Base-by-base conservation (phyloP, 202 grass and related monocot species). In the Eragrostis tef region DNA sequence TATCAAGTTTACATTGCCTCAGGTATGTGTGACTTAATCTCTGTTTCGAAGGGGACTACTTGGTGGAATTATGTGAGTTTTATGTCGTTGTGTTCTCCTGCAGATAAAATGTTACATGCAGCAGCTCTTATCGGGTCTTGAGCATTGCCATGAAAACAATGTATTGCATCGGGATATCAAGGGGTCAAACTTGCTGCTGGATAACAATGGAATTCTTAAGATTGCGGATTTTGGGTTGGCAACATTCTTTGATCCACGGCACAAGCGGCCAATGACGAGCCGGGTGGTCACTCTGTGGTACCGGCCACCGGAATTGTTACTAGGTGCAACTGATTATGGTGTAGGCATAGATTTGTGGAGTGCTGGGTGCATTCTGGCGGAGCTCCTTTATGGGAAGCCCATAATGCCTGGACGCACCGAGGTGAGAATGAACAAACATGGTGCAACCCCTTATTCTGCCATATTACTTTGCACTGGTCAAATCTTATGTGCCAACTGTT, bases 21-120 rank as follows among this genome's bases (percentile, higher is more conserved):
- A 97, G 94, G 94, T 97, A 16, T 70, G 54, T 71, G 42, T 72
- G 15, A 43, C 34, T 77, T 42, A 22, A 20, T 25, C 49, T 6
- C 39, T 76, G 42, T 84, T 67, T 51, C 47, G 17, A 24, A 12
- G 58, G 6, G 2, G 17, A 8, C 67, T 51, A 20, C 51, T 45
- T 34, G 58, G 9, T 45, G 64, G 64, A 60, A 77, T 67, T 48
- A 34, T 80, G 19, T 47, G 27, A 59, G n/a, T 50, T 78, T 83
- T 50, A 73, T 77, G 57, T 24, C 20, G 27, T 49, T 26, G 3
- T 77, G 20, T 26, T 48, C 8, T 77, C 20, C 48, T 53, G 77
- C 89, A 90, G 89, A 87, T 90, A 21, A 90, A 90, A 50, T 90
- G 89, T 61, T 90, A 87, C 27, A 84, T 85, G 77, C 81, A 87